Evolutionary conservation across 495 filamentous ascomycete genomes (phyloP).

Genomic region (Neurospora terricola): DNA sequence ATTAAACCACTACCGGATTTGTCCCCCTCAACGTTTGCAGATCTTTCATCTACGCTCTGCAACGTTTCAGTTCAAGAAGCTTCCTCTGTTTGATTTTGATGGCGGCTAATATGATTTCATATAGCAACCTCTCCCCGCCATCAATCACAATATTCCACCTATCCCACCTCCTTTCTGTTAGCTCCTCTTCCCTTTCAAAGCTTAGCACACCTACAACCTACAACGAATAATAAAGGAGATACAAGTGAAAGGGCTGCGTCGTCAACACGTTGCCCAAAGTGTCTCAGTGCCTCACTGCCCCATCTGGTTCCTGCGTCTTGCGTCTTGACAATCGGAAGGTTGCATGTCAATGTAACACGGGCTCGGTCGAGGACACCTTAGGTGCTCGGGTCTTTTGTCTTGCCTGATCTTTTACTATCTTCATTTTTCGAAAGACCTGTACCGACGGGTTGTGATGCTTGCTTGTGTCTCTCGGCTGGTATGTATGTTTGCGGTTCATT

Average conservation of each 20-base stretch:
- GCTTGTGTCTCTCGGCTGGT: not conserved
- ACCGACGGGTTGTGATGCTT: not conserved
- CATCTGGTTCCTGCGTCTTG: not conserved
- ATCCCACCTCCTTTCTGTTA: not conserved
- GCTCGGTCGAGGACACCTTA: not conserved
- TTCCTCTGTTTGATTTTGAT: not conserved
- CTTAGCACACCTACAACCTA: not conserved
- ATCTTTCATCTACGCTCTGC: not conserved
- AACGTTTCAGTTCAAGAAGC: not conserved
- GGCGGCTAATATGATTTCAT: not conserved
- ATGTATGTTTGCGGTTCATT: not conserved
- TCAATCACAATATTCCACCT: not conserved
- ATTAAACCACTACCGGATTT: not conserved
- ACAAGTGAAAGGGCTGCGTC: not conserved
- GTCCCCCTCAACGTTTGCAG: not conserved
- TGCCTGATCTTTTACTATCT: not conserved
- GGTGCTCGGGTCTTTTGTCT: not conserved
- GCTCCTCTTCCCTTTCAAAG: not conserved
- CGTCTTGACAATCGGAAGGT: not conserved
- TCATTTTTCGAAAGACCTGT: not conserved
- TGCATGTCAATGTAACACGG: not conserved
- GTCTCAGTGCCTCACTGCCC: not conserved
- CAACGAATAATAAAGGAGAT: not conserved
- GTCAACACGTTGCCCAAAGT: not conserved
- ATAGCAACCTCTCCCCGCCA: not conserved